These are phyloP conservation scores for Eutrema heterophyllum DNA, from an alignment of 345 rosid genomes.

Conservation along the genomic window DNA sequence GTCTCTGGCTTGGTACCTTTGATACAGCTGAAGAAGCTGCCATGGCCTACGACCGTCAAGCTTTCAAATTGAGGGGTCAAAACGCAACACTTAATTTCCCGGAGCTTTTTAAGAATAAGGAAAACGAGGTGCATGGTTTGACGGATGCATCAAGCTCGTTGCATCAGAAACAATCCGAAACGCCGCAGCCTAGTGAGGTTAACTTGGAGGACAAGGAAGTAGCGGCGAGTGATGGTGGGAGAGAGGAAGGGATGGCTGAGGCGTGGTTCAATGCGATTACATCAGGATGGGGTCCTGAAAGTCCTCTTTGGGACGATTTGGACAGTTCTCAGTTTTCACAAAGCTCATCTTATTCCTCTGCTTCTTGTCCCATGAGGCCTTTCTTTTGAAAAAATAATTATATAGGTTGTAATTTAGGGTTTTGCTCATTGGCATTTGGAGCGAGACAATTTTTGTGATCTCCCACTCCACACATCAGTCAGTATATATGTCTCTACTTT, in stretches of 20 bases:
- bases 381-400: slow-evolving; percentile 33
- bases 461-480: slow-evolving; percentile 22
- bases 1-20: slow-evolving; percentile 90
- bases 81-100: slow-evolving; percentile 96
- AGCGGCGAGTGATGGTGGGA: background rate
- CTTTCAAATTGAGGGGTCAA: slow-evolving; percentile 84
- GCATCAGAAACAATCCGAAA: slow-evolving; percentile 6
- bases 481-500: background rate
- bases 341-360: slow-evolving; percentile 29
- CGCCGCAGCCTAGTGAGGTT: background rate
- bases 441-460: slow-evolving; percentile 34
- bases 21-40: slow-evolving; percentile 98
- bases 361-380: slow-evolving; percentile 48
- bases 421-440: slow-evolving; percentile 26
- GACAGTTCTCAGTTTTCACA: slow-evolving; percentile 42
- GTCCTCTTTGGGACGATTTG: slow-evolving; percentile 94
- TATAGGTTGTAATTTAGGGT: slow-evolving; percentile 8
- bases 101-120: slow-evolving; percentile 66
- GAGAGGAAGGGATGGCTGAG: slow-evolving; percentile 63
- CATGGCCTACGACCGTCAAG: slow-evolving; percentile 94
- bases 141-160: background rate
- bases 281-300: slow-evolving; percentile 95
- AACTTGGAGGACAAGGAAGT: slow-evolving; percentile 28
- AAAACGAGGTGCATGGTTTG: slow-evolving; percentile 8
- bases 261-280: slow-evolving; percentile 89